A percentile compares a stretch with the other conserved stretches of the same genome.
Evolutionary conservation across 257 asterid species (phyloP).

Genomic region (Verbena officinalis): DNA sequence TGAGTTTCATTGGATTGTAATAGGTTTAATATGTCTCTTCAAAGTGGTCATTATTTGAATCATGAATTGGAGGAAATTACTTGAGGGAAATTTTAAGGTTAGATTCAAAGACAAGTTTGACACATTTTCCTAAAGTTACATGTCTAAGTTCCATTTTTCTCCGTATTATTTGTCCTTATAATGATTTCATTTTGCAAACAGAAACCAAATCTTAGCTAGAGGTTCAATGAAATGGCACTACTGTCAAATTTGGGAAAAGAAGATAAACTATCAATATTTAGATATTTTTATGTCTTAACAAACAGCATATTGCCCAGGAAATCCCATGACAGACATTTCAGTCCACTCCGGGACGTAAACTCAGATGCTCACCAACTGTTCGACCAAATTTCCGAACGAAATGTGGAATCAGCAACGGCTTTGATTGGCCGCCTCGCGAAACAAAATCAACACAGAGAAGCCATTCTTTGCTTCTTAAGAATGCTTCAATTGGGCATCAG

Average conservation of each 20-base stretch:
- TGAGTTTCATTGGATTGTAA: too few species aligned
- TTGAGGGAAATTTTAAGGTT: too few species aligned
- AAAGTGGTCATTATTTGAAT: too few species aligned
- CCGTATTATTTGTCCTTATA: too few species aligned
- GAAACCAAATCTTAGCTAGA: background rate
- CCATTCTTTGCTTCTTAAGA: conserved; percentile 47
- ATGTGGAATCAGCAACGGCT: conserved; percentile 57
- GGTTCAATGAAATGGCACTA: conserved; percentile 9
- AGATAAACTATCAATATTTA: conserved; percentile 23
- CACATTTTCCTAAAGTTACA: too few species aligned
- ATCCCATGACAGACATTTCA: conserved; percentile 7
- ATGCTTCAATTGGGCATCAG: conserved; percentile 49
- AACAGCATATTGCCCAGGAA: background rate
- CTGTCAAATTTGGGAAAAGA: background rate
- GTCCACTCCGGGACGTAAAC: background rate
- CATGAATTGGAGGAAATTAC: too few species aligned
- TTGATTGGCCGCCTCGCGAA: conserved; percentile 54
- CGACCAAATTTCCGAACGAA: conserved; percentile 58
- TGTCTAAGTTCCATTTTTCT: too few species aligned
- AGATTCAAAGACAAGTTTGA: too few species aligned
- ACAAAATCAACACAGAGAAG: conserved; percentile 54
- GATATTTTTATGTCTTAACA: too few species aligned
- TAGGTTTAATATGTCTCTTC: too few species aligned
- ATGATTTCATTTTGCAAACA: too few species aligned
- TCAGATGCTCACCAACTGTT: conserved; percentile 41